phyloP scores from a whole-genome alignment of 371 early-diverging fungal genomes.

The Mucor mucedo region DNA sequence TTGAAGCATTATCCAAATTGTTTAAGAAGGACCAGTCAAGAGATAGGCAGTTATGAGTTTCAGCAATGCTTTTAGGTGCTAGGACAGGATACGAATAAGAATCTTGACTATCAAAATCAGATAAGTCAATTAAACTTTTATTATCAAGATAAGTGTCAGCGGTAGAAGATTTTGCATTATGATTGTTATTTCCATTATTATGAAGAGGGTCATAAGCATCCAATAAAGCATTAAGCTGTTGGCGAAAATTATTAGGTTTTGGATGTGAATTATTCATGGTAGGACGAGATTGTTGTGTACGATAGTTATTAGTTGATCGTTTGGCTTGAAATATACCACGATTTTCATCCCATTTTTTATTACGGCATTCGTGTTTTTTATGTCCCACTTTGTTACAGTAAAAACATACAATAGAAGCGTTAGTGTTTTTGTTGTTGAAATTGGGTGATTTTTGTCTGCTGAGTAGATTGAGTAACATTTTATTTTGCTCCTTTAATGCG shows the following conservation, averaged over 20 bases:
- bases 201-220: not conserved
- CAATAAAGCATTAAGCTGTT: not conserved
- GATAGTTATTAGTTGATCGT: not conserved
- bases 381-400: slow-evolving; percentile 8
- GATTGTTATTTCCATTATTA: not conserved
- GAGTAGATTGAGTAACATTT: no score
- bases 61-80: no score
- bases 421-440: no score
- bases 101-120: no score
- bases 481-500: not conserved
- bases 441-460: no score
- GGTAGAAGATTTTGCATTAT: no score
- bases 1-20: not conserved
- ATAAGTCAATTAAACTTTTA: no score
- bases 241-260: not conserved
- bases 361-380: not conserved
- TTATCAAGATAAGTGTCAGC: not conserved
- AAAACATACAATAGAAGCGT: not conserved
- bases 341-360: no score
- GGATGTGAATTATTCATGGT: not conserved
- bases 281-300: not conserved
- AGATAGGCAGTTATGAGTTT: no score
- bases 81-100: no score
- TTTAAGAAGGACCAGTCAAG: no score
- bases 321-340: no score